These are phyloP conservation scores for Dioszegia hungarica DNA, from an alignment of 768 basidiomycete genomes.

Conservation along the genomic window DNA sequence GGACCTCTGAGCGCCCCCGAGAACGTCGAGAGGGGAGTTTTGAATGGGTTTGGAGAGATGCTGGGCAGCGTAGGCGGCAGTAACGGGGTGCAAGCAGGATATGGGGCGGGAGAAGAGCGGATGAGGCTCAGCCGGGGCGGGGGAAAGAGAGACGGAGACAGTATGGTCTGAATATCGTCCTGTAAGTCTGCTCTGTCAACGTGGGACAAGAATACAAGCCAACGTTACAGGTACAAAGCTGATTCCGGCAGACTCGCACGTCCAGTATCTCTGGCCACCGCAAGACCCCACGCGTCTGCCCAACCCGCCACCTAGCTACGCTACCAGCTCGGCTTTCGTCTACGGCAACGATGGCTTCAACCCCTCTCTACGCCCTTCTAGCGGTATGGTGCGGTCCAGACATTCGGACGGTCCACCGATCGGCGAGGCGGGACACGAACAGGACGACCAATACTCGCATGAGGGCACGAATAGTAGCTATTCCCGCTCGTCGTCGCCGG, in stretches of 20 bases:
- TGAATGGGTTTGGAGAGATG: conserved; percentile 7
- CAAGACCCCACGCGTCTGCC: conserved; percentile 55
- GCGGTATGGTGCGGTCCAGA: conserved; percentile 42
- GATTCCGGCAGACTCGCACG: conserved; percentile 46
- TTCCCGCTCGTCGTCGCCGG: conserved; percentile 33
- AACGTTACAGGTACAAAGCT: conserved; percentile 1
- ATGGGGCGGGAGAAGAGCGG: conserved; percentile 9
- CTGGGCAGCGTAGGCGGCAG: conserved; percentile 6
- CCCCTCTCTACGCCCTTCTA: conserved; percentile 66
- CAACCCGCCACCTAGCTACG: conserved; percentile 33
- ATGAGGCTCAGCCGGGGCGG: conserved; percentile 8
- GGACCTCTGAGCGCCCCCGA: conserved; percentile 11
- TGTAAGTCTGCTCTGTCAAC: background rate
- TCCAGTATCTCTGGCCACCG: conserved; percentile 65
- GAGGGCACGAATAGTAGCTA: conserved; percentile 12
- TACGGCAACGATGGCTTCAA: conserved; percentile 70
- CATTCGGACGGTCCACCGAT: background rate
- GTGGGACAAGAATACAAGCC: background rate
- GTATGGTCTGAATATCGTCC: conserved; percentile 20
- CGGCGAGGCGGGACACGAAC: background rate
- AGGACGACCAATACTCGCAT: background rate
- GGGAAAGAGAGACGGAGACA: conserved; percentile 4
- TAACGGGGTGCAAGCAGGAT: conserved; percentile 7
- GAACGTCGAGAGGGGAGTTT: conserved; percentile 11
- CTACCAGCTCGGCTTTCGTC: conserved; percentile 62